phyloP scores from a whole-genome alignment of 2,329 filamentous ascomycete species.

The Verticillium zaregamsianum region DNA sequence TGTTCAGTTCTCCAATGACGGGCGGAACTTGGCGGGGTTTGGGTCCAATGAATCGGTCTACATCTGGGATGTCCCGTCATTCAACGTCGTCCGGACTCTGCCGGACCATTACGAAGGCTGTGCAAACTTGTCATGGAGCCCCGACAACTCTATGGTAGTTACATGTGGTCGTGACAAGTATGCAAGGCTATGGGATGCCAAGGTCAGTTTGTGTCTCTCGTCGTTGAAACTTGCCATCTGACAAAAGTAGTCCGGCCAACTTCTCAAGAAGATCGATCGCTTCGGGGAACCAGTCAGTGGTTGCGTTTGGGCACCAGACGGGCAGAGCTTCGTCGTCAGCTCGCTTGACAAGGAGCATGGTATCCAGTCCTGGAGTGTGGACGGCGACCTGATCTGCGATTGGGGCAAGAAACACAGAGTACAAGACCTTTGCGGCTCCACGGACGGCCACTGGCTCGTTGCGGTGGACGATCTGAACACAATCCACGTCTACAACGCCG shows the following conservation, averaged over 20 bases:
- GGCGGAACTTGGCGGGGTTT: slow-evolving; percentile 75
- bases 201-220: slow-evolving; percentile 41
- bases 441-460: slow-evolving; percentile 74
- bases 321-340: slow-evolving; percentile 72
- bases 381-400: slow-evolving; percentile 57
- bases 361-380: slow-evolving; percentile 66
- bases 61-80: slow-evolving; percentile 76
- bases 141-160: slow-evolving; percentile 80
- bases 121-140: slow-evolving; percentile 84
- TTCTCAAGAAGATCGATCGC: slow-evolving; percentile 60
- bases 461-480: slow-evolving; percentile 67
- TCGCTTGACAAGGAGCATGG: slow-evolving; percentile 65
- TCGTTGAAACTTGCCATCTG: too few species aligned
- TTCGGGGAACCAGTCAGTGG: slow-evolving; percentile 84
- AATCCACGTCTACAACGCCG: slow-evolving; percentile 78
- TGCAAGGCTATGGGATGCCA: slow-evolving; percentile 71
- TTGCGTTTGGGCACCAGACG: slow-evolving; percentile 84
- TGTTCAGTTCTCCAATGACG: slow-evolving; percentile 84
- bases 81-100: slow-evolving; percentile 59
- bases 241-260: slow-evolving; percentile 51
- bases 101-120: slow-evolving; percentile 67
- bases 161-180: slow-evolving; percentile 74
- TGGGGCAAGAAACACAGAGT: slow-evolving; percentile 72
- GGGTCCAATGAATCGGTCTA: slow-evolving; percentile 71
- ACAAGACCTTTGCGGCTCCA: slow-evolving; percentile 79